Evolutionary conservation across 768 basidiomycete species (phyloP).

Genomic region (Rhodotorula paludigena): DNA sequence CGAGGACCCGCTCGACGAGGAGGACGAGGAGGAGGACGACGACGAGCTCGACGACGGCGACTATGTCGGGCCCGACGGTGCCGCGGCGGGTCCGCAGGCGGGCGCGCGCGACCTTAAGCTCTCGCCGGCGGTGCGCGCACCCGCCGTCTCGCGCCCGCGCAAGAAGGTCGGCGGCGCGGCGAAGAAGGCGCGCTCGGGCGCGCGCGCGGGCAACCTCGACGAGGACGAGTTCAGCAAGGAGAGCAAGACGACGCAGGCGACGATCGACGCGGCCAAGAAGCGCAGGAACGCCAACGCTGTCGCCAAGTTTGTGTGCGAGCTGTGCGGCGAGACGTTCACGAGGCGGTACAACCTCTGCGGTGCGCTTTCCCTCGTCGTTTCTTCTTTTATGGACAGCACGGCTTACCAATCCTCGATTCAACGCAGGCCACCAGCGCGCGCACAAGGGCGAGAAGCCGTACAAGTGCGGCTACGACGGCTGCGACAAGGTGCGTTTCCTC

Average conservation of each 20-base stretch:
- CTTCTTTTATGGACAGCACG: constrained; percentile 2
- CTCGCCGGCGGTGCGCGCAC: not conserved
- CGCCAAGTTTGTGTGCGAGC: constrained; percentile 38
- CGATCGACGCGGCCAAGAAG: constrained; percentile 36
- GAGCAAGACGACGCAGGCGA: constrained; percentile 38
- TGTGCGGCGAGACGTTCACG: constrained; percentile 83
- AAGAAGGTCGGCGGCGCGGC: not conserved
- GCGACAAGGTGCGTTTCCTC: constrained; percentile 57
- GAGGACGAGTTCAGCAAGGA: constrained; percentile 21
- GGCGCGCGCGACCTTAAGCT: too few species aligned
- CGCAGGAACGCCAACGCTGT: constrained; percentile 30
- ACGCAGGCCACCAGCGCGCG: constrained; percentile 81
- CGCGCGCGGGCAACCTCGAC: not conserved
- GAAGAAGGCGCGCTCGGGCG: not conserved
- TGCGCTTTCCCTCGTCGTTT: constrained; percentile 41
- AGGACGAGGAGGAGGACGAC: not conserved
- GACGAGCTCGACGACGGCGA: not conserved
- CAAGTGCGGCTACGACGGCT: constrained; percentile 78
- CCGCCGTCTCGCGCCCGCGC: not conserved
- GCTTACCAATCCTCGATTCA: not conserved
- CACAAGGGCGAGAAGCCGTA: constrained; percentile 86
- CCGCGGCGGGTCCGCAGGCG: too few species aligned
- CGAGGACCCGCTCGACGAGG: not conserved
- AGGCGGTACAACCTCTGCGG: constrained; percentile 90
- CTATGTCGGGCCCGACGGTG: not conserved